Base-by-base conservation (phyloP, 495 filamentous ascomycete genomes). In the Aspergillus wentii region DNA sequence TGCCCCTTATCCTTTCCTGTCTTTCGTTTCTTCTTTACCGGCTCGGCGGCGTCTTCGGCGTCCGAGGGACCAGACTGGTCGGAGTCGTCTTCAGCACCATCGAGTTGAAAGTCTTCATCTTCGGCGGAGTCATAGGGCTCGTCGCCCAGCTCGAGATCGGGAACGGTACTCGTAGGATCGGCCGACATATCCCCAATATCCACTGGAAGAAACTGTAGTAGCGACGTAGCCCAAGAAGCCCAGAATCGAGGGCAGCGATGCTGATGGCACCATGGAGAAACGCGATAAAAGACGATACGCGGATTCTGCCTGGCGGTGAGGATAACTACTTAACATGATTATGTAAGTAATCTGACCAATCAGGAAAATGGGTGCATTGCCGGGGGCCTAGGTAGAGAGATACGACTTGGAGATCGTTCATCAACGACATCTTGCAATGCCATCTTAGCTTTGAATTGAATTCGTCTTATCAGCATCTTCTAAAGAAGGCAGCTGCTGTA, bases 51-150 rank as follows among this genome's bases (percentile, higher is more conserved):
- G 30, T 66, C 16, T 58, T 69, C 49, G 23, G 59, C 66, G 16
- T 60, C 57, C 5, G 68, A 64, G 31, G 56, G 62, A 1, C 47
- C 56, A 27, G 49, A 64, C 6, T 71, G 57, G 22, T 64, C 67
- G 17, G 61, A 70, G 11, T 66, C 57, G 18, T 62, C 69, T n/a
- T 66, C 62, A n/a, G 55, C 72, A 8, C 67, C 70, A 34, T 75
- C 76, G 13, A 82, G 75, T 27, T 82, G 74, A 46, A 88, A 88
- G 51, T 89, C 85, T 32, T 78, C 79, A 51, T 89, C 85, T 49
- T 87, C 82, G 13, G 75, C 75, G 17, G 83, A 88, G 37, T 78
- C 70, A 46, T 88, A 88, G 16, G 73, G 64, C 17, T 83, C 78
- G 20, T 80, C 76, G 23, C 71, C 67, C 11, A 50, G 26, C 8